Base-by-base conservation (phyloP, 305 asterid genomes). In the Fraxinus ornus region DNA sequence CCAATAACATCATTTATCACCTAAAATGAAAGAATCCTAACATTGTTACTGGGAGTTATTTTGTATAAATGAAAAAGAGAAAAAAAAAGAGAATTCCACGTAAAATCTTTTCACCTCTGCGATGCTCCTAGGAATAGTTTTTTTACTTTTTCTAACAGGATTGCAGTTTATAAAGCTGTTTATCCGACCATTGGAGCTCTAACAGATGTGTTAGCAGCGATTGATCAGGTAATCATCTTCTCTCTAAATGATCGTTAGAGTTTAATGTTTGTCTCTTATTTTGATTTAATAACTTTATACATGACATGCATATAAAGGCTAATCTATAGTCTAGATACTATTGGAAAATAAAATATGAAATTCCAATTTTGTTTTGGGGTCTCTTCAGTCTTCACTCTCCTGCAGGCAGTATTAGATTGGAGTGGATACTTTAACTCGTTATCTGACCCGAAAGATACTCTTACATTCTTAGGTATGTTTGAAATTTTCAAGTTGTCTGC, bases 101-200 rank as follows among this genome's bases (percentile, higher is more conserved):
- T 47, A 47, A 44, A 41, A 44, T 44, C 5, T 52, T 52, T 52
- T 52, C 24, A n/a, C 9, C 64, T 3, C 22, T 5, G 26, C 5
- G 2, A 8, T 68, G 2, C 32, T 4, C 22, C 8, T n/a, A 52
- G n/a, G 62, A 52, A 4, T 52, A 55, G 64, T 55, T 4, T 0
- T 81, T 44, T 44, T 1, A 1, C 1, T 37, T 64, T 64, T 30
- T 66, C 52, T 26, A 81, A 21, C 88, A 93, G 98, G 87, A 93
- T 95, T 85, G 99, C 98, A 15, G 87, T 94, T 82, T 95, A 95
- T 77, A 94, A 94, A 88, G 98, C 99, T 77, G 90, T 94, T 80
- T 95, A 93, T 85, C 97, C 98, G 17, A 92, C 92, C 66, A 75
- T 94, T 41, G 98, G 98, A 86, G 89, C 95, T 84, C 80, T 91